Evolutionary conservation across 768 basidiomycete species (phyloP).

Genomic region (Leccinum boreale): DNA sequence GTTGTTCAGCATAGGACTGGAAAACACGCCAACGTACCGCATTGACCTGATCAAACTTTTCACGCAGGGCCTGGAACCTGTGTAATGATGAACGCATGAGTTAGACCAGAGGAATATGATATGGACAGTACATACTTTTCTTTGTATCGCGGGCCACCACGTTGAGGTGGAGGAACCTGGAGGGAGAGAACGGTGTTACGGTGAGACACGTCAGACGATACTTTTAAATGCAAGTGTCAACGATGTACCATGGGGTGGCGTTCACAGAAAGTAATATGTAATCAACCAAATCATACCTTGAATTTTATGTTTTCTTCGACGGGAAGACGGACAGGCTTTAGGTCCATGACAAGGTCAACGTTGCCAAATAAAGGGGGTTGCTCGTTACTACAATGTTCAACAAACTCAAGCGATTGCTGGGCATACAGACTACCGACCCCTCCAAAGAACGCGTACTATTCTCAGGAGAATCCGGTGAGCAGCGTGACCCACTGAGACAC

Average conservation of each 20-base stretch:
- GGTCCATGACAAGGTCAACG: constrained; percentile 15
- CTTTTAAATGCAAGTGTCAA: not conserved
- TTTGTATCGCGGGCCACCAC: constrained; percentile 27
- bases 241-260: not conserved
- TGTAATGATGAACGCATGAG: not conserved
- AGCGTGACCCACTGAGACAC: not conserved
- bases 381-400: not conserved
- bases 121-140: constrained; percentile 25
- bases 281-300: constrained; percentile 21
- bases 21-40: constrained; percentile 19
- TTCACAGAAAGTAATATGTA: not conserved
- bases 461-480: constrained; percentile 22
- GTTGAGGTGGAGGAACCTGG: constrained; percentile 16
- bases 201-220: not conserved
- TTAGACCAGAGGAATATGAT: not conserved
- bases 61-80: constrained; percentile 30
- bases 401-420: constrained; percentile 1
- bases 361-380: not conserved
- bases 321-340: constrained; percentile 11
- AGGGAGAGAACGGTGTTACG: not conserved
- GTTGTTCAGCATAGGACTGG: not conserved
- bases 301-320: constrained; percentile 21
- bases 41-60: constrained; percentile 34
- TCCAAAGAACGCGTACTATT: constrained; percentile 10
- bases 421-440: not conserved